Conservation (phyloP, 1,139 yeast genomes). For the Yamadazyma atmosphaerica region DNA sequence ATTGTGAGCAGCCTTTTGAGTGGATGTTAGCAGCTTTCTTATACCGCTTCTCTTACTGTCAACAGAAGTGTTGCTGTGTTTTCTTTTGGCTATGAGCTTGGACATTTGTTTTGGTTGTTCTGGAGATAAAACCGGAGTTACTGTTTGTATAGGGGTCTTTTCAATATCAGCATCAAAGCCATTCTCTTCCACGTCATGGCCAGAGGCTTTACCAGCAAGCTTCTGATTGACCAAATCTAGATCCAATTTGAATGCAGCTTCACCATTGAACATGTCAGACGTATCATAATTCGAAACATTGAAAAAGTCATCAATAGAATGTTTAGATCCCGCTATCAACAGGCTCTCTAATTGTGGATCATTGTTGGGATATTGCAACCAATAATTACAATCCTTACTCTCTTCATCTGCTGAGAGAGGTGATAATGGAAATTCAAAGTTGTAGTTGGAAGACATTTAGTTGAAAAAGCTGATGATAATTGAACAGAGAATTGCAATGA, state of each 20-base stretch:
- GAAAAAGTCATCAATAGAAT: neutral
- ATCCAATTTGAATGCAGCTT: slow-evolving; percentile 6
- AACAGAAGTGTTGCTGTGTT: no score
- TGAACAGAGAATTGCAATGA: no score
- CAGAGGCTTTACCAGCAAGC: slow-evolving; percentile 1
- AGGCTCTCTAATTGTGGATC: slow-evolving; percentile 6
- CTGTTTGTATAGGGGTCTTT: no score
- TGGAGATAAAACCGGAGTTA: no score
- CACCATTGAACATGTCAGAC: neutral
- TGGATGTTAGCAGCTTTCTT: slow-evolving; percentile 56
- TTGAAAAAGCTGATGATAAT: no score
- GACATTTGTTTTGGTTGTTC: neutral
- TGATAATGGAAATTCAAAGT: slow-evolving; percentile 3
- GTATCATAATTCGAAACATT: neutral
- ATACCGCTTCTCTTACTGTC: slow-evolving; percentile 46
- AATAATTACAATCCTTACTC: slow-evolving; percentile 14
- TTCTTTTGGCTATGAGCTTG: neutral
- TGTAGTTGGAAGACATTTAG: neutral
- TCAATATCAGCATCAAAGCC: slow-evolving; percentile 3
- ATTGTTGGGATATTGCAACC: slow-evolving; percentile 15
- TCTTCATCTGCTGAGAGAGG: slow-evolving; percentile 11
- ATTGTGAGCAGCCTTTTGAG: slow-evolving; percentile 72
- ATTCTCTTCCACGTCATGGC: neutral
- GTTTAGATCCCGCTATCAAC: neutral
- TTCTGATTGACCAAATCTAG: slow-evolving; percentile 14